Base-by-base conservation (phyloP, 2,329 filamentous ascomycete genomes). In the Pseudophaeomoniella oleicola region DNA sequence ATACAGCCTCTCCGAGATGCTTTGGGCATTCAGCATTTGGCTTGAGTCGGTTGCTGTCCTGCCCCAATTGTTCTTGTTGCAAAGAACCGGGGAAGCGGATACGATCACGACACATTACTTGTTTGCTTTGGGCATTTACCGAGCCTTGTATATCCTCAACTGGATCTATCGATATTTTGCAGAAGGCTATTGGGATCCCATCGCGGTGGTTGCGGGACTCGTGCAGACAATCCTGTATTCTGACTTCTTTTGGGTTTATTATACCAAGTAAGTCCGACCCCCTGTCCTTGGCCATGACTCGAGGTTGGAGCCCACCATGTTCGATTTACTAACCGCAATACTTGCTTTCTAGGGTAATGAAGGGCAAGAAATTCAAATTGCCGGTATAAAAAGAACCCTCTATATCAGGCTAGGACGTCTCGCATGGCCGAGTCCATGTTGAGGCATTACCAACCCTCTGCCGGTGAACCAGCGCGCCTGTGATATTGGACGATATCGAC, bases 191-290 rank as follows among this genome's bases (percentile, higher is more conserved):
- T 81, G 80, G 48, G 87, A 96, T 56, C 82, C 78, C 45, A 92
- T 94, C 47, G 81, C 87, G 14, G 80, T 94, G 36, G 55, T 90
- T 43, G 90, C 92, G 3, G 90, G 90, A 10, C 71, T 96, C 38
- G 65, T 96, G 45, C 90, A 98, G 69, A 98, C 90, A 1, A 64
- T 98, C 34, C 69, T 98, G 40, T 98, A 98, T 67, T 93, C 85
- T 44, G 90, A 98, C 65, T 98, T 98, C 67, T 98, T 98, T 73
- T 98, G 87, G 71, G 88, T 98, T 53, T 98, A 98, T 67, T 98
- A 94, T 65, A 94, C 81, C 41, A 96, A 94, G 77, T 79, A 56
- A 58, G 71, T 62, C 13, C 5, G 14, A 32, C 14, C 9, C 16
- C 22, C 22, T 32, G 32, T 15, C 38, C 30, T 39, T 30, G n/a